phyloP scores from a whole-genome alignment of 495 filamentous ascomycete genomes.

The Glutinoglossum americanum region DNA sequence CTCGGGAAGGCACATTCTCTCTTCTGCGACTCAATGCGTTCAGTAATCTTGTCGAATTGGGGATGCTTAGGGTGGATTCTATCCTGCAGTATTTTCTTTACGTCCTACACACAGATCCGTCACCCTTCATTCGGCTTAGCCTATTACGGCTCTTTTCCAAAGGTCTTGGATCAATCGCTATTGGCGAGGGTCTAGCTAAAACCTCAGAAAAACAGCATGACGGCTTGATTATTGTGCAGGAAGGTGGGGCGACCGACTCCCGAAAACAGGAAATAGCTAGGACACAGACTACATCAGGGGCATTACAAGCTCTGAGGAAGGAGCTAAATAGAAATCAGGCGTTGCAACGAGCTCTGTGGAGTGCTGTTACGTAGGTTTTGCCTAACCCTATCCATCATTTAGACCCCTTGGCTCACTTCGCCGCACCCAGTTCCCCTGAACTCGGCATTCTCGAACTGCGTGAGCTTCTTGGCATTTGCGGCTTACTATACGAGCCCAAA shows the following conservation, averaged over 20 bases:
- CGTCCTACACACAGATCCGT: slow-evolving; percentile 52
- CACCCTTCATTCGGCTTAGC: slow-evolving; percentile 52
- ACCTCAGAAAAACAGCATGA: slow-evolving; percentile 18
- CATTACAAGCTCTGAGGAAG: slow-evolving; percentile 48
- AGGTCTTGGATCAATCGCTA: slow-evolving; percentile 58
- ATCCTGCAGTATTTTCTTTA: slow-evolving; percentile 51
- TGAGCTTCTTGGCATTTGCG: slow-evolving; percentile 59
- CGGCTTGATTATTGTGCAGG: slow-evolving; percentile 55
- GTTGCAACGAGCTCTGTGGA: slow-evolving; percentile 55
- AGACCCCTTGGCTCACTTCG: slow-evolving; percentile 3
- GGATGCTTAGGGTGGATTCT: slow-evolving; percentile 36
- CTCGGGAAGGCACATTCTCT: slow-evolving; percentile 55
- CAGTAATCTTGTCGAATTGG: slow-evolving; percentile 56
- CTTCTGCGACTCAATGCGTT: slow-evolving; percentile 67
- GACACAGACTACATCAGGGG: slow-evolving; percentile 52
- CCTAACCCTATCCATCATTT: background rate
- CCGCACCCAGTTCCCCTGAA: slow-evolving; percentile 27
- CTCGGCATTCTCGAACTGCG: slow-evolving; percentile 49
- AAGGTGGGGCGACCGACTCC: background rate
- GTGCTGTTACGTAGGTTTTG: slow-evolving; percentile 28
- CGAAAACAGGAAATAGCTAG: slow-evolving; percentile 38
- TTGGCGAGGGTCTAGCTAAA: slow-evolving; percentile 33
- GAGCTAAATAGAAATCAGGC: slow-evolving; percentile 40
- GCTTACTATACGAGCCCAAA: slow-evolving; percentile 45
- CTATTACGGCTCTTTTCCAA: slow-evolving; percentile 45